Evolutionary conservation across 2,329 filamentous ascomycete species (phyloP).

Genomic region (Tothia fuscella): DNA sequence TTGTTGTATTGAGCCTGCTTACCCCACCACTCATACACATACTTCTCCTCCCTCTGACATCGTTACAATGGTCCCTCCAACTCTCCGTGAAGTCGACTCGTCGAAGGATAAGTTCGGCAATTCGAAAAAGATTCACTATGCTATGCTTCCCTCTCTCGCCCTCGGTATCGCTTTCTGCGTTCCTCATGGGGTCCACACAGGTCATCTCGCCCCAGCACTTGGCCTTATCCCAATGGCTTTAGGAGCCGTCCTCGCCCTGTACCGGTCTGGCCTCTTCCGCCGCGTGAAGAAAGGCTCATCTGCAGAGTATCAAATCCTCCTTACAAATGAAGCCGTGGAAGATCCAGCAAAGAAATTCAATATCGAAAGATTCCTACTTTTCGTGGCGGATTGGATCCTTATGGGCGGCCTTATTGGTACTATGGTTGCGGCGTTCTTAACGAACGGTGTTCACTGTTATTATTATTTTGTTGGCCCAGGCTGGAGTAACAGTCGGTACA

Average conservation of each 20-base stretch:
- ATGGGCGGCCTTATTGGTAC: neutral
- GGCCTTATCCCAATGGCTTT: neutral
- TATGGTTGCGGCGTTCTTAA: neutral
- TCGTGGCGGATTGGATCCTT: neutral
- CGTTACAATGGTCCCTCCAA: too few relatives aligned
- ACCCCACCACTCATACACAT: too few relatives aligned
- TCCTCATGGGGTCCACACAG: neutral
- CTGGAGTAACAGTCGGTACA: neutral
- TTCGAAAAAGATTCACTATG: neutral
- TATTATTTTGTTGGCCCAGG: neutral
- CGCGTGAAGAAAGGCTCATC: neutral
- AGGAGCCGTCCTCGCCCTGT: neutral
- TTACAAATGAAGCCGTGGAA: neutral
- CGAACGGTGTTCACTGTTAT: neutral
- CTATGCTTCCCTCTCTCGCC: neutral
- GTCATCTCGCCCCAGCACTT: neutral
- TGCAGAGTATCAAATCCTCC: neutral
- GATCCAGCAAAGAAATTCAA: neutral
- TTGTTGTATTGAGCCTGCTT: too few relatives aligned
- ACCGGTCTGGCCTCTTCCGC: neutral
- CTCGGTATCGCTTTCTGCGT: neutral
- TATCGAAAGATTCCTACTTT: neutral
- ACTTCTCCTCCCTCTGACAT: too few relatives aligned
- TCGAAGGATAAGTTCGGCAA: too few relatives aligned
- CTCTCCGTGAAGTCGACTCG: too few relatives aligned